Evolutionary conservation across 345 rosid genomes (phyloP).

Genomic region (Syzygium grande): DNA sequence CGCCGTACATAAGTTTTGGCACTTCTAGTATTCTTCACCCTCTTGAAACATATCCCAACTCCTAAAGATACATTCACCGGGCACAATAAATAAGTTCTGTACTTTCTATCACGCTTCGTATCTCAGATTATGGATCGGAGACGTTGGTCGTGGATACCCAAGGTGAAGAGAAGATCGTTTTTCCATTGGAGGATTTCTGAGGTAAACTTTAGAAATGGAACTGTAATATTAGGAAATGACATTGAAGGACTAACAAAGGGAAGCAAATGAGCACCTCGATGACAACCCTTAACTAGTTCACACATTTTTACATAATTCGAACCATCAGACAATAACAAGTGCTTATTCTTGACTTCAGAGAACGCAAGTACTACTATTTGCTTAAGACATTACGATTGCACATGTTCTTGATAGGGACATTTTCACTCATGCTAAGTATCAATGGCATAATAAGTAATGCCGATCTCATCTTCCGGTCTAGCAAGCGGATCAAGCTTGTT

Average conservation of each 20-base stretch:
- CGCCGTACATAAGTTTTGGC: too few relatives aligned
- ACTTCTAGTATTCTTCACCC: too few relatives aligned
- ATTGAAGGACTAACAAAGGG: background rate
- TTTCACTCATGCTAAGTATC: background rate
- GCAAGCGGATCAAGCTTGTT: conserved; percentile 42
- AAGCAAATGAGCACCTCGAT: background rate
- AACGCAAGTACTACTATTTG: background rate
- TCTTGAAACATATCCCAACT: background rate
- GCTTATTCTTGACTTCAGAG: background rate
- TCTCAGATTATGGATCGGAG: background rate
- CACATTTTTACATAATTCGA: background rate
- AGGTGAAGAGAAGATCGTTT: background rate
- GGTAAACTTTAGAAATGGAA: background rate
- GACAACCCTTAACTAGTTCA: background rate
- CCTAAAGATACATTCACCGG: background rate
- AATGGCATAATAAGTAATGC: conserved; percentile 31
- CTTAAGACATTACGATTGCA: background rate
- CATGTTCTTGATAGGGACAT: background rate
- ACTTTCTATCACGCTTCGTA: background rate
- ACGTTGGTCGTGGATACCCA: background rate
- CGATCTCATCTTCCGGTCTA: conserved; percentile 32
- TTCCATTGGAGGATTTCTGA: background rate
- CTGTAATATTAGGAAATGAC: background rate
- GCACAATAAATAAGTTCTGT: background rate
- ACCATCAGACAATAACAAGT: background rate